Conservation (phyloP, 495 filamentous ascomycete species). For the Neurospora pannonica region DNA sequence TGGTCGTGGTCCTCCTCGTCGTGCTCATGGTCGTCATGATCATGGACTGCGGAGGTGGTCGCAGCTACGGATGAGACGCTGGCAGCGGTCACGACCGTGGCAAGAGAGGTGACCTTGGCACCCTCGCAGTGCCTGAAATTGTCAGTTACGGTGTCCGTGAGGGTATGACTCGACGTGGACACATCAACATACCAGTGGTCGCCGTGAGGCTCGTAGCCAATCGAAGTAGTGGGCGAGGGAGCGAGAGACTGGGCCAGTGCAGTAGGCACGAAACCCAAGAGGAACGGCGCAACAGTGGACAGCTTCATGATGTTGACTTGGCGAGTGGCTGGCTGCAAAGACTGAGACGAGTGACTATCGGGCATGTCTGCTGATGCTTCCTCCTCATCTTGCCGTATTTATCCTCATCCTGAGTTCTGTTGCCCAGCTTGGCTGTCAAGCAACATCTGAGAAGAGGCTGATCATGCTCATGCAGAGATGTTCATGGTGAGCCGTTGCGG, state of each 20-base stretch:
- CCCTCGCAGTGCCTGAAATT: conserved; percentile 26
- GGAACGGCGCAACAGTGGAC: conserved; percentile 3
- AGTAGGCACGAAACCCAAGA: conserved; percentile 13
- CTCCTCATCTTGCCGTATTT: neutral
- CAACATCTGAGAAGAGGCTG: neutral
- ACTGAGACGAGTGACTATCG: neutral
- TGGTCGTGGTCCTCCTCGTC: conserved; percentile 9
- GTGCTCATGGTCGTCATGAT: conserved; percentile 8
- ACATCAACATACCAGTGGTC: conserved; percentile 26
- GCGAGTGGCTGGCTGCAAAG: neutral
- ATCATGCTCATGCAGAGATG: conserved; percentile 2
- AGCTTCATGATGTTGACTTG: conserved; percentile 15
- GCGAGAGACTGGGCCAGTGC: conserved; percentile 14
- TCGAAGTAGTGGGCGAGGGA: conserved; percentile 28
- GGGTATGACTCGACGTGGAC: neutral
- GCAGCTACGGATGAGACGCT: neutral
- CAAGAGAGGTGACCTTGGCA: conserved; percentile 9
- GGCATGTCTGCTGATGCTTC: neutral
- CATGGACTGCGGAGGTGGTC: conserved; percentile 7
- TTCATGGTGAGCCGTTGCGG: neutral
- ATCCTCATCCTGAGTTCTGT: neutral
- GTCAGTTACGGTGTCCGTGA: neutral
- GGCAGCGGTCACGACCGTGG: neutral
- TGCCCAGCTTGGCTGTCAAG: neutral
- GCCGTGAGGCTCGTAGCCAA: conserved; percentile 26